Percentiles rank a stretch among this genome's conserved stretches.
phyloP scores from a whole-genome alignment of 345 rosid genomes.

The Xanthoceras sorbifolium region DNA sequence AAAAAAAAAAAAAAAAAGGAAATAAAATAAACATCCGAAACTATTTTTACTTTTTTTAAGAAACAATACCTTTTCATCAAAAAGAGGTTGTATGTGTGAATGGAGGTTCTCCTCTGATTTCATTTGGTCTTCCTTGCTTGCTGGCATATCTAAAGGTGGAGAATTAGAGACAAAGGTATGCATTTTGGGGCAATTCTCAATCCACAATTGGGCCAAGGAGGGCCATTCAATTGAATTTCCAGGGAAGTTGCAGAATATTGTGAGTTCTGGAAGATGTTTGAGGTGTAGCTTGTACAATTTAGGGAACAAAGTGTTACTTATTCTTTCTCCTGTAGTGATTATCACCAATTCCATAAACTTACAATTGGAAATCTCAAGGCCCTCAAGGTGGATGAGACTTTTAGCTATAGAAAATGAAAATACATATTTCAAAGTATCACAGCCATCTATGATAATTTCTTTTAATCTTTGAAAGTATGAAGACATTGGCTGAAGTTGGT shows the following conservation, averaged over 20 bases:
- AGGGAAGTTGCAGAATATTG: background rate
- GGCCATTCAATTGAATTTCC: constrained; percentile 5
- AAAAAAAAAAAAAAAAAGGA: background rate
- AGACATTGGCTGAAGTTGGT: too few relatives aligned
- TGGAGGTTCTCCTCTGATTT: background rate
- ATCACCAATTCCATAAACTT: constrained; percentile 21
- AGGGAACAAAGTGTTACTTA: background rate
- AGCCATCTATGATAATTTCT: too few relatives aligned
- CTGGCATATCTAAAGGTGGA: background rate
- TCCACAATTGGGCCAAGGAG: background rate
- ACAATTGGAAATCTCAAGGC: background rate
- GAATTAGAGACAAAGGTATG: background rate
- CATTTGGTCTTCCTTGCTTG: background rate
- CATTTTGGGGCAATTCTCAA: background rate
- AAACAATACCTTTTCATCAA: background rate
- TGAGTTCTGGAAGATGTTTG: constrained; percentile 15
- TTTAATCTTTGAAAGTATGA: too few relatives aligned
- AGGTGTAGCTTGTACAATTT: background rate
- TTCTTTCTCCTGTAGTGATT: background rate
- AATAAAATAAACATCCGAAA: too few relatives aligned
- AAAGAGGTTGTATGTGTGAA: background rate
- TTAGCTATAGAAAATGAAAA: background rate
- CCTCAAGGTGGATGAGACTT: background rate
- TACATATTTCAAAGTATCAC: background rate
- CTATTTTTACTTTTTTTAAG: too few relatives aligned